Conservation (phyloP, 1,284 basidiomycete species). For the Ustilago curta region DNA sequence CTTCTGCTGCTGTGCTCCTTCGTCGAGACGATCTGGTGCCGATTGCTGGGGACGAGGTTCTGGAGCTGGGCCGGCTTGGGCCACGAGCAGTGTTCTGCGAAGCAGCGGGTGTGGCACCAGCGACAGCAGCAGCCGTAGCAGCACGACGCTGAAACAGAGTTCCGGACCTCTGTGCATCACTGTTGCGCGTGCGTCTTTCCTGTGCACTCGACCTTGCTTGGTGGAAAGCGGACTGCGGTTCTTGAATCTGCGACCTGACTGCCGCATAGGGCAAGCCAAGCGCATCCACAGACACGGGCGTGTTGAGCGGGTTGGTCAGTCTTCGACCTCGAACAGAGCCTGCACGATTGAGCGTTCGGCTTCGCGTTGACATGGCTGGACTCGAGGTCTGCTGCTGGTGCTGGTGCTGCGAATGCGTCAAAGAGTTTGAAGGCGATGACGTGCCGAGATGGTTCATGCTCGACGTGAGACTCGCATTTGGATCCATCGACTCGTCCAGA, state of each 20-base stretch:
- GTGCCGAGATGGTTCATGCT: conserved; percentile 33
- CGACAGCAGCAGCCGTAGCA: conserved; percentile 13
- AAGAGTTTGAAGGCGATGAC: conserved; percentile 22
- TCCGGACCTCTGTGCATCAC: conserved; percentile 13
- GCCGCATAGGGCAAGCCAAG: conserved; percentile 2
- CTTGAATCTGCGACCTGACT: background rate
- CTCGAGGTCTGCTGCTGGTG: conserved; percentile 24
- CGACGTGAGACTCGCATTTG: conserved; percentile 22
- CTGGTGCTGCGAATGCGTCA: conserved; percentile 15
- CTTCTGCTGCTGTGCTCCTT: conserved; percentile 28
- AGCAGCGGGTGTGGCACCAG: background rate
- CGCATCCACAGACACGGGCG: conserved; percentile 19
- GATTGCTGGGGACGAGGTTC: conserved; percentile 31
- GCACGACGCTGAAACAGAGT: conserved; percentile 33
- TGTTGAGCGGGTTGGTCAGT: conserved; percentile 40
- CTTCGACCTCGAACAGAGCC: conserved; percentile 29
- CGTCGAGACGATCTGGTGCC: conserved; percentile 31
- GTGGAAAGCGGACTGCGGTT: conserved; percentile 6
- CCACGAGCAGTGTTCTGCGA: conserved; percentile 7
- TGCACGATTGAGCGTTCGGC: conserved; percentile 35
- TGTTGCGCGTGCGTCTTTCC: conserved; percentile 4
- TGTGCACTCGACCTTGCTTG: conserved; percentile 10
- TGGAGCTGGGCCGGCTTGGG: conserved; percentile 25
- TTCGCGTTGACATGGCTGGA: conserved; percentile 50
- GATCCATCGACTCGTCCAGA: conserved; percentile 14